These are phyloP conservation scores for Moniliella sp. DNA, from an alignment of 1,284 basidiomycete genomes.

Conservation along the genomic window DNA sequence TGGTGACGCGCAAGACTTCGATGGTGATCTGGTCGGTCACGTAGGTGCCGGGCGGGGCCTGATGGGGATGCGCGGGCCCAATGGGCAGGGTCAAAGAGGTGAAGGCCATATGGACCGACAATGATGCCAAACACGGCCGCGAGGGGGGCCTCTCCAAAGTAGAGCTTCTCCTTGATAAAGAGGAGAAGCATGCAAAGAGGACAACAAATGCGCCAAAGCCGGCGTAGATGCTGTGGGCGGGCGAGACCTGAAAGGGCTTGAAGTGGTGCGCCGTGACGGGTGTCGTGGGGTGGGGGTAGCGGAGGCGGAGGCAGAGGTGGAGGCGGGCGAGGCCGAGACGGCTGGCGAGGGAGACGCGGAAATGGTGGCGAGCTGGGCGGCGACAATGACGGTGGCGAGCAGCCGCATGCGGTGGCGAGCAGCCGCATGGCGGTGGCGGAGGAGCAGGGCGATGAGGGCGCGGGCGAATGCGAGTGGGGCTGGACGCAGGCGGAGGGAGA, in stretches of 20 bases:
- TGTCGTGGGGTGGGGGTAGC: too few relatives aligned
- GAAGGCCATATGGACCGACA: slow-evolving; percentile 38
- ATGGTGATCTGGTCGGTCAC: slow-evolving; percentile 43
- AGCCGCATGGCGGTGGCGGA: too few relatives aligned
- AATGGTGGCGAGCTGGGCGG: too few relatives aligned
- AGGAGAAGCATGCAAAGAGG: slow-evolving; percentile 76
- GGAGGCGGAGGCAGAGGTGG: too few relatives aligned
- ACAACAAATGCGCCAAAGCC: slow-evolving; percentile 27
- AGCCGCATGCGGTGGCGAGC: too few relatives aligned
- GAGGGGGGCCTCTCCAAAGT: slow-evolving; percentile 87
- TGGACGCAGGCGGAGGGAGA: too few relatives aligned
- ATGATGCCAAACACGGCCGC: slow-evolving; percentile 86
- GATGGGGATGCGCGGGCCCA: slow-evolving; percentile 46
- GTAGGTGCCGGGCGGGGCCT: slow-evolving; percentile 42
- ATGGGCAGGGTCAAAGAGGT: slow-evolving; percentile 60
- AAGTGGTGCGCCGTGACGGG: slow-evolving; percentile 8
- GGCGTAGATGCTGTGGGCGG: slow-evolving; percentile 27
- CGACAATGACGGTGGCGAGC: too few relatives aligned
- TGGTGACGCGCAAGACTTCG: slow-evolving; percentile 81
- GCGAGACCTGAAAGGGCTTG: slow-evolving; percentile 24
- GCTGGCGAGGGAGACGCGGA: too few relatives aligned
- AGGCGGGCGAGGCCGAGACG: too few relatives aligned
- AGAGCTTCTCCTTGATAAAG: slow-evolving; percentile 74
- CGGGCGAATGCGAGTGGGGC: too few relatives aligned
- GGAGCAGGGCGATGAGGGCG: too few relatives aligned